Base-by-base conservation (phyloP, 1,139 yeast genomes). In the Yamadazyma blattariae region DNA sequence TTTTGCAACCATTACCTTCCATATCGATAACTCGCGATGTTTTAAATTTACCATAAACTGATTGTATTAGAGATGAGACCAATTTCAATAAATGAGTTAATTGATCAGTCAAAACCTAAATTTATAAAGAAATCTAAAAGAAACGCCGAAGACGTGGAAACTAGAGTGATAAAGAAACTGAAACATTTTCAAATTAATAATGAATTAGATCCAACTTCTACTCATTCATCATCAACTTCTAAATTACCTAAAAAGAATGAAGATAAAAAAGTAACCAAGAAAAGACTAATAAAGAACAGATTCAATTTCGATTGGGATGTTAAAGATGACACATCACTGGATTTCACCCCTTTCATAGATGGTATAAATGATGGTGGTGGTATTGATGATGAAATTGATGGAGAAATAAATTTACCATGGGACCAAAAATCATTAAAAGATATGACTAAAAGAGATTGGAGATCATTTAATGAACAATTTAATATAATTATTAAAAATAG, bases 361-460 rank as follows among this genome's bases (percentile, higher is more conserved):
- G 32, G 41, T 18, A 56, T 41, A 7, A 40, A 48, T 10, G 50
- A 14, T n/a, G 14, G 7, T n/a, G 30, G 19, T 28, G 18, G 8
- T 11, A 9, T 29, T 3, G 25, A 20, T 7, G 13, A 41, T 16
- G 33, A 27, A 15, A 18, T 34, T 15, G 39, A 32, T 8, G 28
- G 13, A 6, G 5, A 21, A 4, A 38, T 36, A 7, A 29, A 42
- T 4, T 54, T 54, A 21, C 46, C 58, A 46, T 92, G 97, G 97
- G 61, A 77, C 1, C 67, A 78, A 32, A 92, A 92, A 51, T 54
- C 72, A 0, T 55, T 81, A 2, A 59, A 59, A 0, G 71, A 76
- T 30, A 89, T 92, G 98, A 74, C 76, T 0, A 63, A 71, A 0
- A 67, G 97, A 41, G 98, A 92, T 55, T 92, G 97, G 97, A 70